Evolutionary conservation across 441 rosid genomes (phyloP).

Genomic region (Mallotus repandus): DNA sequence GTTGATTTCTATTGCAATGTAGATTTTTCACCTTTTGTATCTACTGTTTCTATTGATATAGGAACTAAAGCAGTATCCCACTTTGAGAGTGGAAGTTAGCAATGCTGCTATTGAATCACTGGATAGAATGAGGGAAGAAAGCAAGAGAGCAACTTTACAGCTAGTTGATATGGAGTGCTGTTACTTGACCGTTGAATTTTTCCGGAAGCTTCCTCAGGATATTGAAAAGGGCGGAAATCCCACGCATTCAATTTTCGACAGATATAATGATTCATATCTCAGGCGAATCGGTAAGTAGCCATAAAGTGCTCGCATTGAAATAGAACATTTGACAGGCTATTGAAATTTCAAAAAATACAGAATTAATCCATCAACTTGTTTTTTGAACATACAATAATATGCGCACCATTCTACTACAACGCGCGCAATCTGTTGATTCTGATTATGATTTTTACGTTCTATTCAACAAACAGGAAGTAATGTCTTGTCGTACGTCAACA

Average conservation of each 20-base stretch:
- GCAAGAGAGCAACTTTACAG: constrained; percentile 86
- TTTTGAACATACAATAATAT: too few species aligned
- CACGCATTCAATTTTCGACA: constrained; percentile 85
- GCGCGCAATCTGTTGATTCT: too few species aligned
- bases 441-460: background rate
- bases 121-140: constrained; percentile 82
- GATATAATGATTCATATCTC: constrained; percentile 87
- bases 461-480: constrained; percentile 47
- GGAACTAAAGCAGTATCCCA: constrained; percentile 97
- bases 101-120: constrained; percentile 90
- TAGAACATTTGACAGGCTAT: too few species aligned
- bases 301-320: too few species aligned
- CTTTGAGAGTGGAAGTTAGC: constrained; percentile 80
- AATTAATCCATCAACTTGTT: constrained; percentile 32
- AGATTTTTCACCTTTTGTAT: background rate
- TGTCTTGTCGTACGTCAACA: constrained; percentile 82
- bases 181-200: constrained; percentile 91
- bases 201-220: constrained; percentile 97
- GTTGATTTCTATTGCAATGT: background rate
- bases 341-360: too few species aligned
- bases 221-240: constrained; percentile 97
- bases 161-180: constrained; percentile 92
- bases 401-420: too few species aligned
- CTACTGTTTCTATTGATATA: constrained; percentile 22
- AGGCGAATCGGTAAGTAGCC: constrained; percentile 75